Percentiles rank a stretch among this genome's conserved stretches.
Conservation (phyloP, 164 flowering plant genomes). For the Nelumbo lutea region DNA sequence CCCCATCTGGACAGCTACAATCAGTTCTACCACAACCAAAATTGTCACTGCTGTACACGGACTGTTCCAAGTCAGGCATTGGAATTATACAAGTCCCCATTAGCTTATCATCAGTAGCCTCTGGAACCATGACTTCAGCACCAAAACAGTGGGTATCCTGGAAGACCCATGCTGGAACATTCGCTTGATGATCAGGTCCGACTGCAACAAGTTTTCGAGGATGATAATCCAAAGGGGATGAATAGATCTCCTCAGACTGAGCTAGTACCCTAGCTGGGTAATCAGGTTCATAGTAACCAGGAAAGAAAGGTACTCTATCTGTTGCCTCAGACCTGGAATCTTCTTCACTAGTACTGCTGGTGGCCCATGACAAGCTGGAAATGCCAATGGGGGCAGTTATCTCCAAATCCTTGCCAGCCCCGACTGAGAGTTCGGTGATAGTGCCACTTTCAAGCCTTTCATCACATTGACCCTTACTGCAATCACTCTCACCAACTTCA, state of each 20-base stretch:
- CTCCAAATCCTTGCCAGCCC: conserved; percentile 17
- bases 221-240: conserved; percentile 19
- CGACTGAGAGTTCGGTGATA: conserved; percentile 12
- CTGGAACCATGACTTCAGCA: background rate
- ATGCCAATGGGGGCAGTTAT: conserved; percentile 13
- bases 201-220: conserved; percentile 34
- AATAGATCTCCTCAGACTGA: conserved; percentile 24
- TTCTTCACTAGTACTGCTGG: conserved; percentile 16
- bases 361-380: conserved; percentile 18
- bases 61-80: conserved; percentile 29
- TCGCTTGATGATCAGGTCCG: conserved; percentile 44
- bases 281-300: conserved; percentile 18
- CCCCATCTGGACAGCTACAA: conserved; percentile 54
- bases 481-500: conserved; percentile 24
- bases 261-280: conserved; percentile 7
- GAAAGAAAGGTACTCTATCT: conserved; percentile 10
- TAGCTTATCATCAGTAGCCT: conserved; percentile 15
- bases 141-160: background rate
- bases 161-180: conserved; percentile 37
- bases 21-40: conserved; percentile 33
- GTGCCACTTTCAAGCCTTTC: conserved; percentile 13
- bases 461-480: conserved; percentile 15
- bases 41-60: conserved; percentile 1
- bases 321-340: conserved; percentile 19
- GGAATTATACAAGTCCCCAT: conserved; percentile 57